A percentile compares a stretch with the other conserved stretches of the same genome.
Evolutionary conservation across 305 asterid genomes (phyloP).

Genomic region (Fraxinus floribunda): DNA sequence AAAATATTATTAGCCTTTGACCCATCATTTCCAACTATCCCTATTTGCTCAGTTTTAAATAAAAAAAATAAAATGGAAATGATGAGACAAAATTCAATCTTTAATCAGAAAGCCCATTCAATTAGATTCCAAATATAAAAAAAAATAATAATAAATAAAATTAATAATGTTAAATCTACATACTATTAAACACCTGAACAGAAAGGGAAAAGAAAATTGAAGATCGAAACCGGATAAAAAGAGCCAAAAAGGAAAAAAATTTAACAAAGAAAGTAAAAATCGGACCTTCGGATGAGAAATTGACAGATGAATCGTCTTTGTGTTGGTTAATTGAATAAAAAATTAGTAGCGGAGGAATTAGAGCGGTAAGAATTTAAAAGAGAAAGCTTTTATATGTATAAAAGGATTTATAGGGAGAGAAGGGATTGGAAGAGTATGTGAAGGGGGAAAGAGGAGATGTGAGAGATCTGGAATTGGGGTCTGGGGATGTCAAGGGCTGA

Average conservation of each 20-base stretch:
- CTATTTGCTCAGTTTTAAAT: not conserved
- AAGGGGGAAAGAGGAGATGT: constrained; percentile 10
- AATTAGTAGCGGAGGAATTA: constrained; percentile 1
- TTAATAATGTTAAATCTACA: not conserved
- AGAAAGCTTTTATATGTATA: constrained; percentile 42
- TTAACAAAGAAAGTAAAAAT: not conserved
- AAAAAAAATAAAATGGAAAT: not conserved
- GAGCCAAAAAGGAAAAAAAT: not conserved
- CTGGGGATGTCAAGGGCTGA: constrained; percentile 14
- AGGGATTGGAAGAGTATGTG: constrained; percentile 2
- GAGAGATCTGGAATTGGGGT: constrained; percentile 19
- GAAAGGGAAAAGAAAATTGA: not conserved
- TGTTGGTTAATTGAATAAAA: not conserved
- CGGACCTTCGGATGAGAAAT: not conserved
- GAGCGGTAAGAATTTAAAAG: constrained; percentile 53
- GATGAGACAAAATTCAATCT: not conserved
- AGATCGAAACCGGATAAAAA: not conserved
- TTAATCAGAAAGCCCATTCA: not conserved
- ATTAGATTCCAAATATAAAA: not conserved
- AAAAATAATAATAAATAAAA: not conserved
- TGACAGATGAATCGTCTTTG: not conserved
- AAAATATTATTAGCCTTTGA: not conserved
- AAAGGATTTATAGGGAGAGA: constrained; percentile 31
- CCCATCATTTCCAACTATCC: not conserved
- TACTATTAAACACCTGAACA: not conserved